phyloP scores from a whole-genome alignment of 1,284 basidiomycete genomes.

The Tilletia setariae region DNA sequence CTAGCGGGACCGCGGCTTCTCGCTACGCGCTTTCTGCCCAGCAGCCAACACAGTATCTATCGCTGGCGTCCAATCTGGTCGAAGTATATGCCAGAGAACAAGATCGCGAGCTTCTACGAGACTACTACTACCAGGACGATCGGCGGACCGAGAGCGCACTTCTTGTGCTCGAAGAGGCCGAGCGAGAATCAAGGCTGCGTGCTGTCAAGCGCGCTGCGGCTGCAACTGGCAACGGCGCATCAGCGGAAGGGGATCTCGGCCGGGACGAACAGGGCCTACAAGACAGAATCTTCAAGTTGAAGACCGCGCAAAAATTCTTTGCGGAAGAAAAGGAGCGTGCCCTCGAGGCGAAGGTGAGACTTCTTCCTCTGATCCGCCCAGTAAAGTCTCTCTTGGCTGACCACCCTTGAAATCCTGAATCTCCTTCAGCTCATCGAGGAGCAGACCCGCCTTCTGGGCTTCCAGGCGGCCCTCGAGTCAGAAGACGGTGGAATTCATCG shows the following conservation, averaged over 20 bases:
- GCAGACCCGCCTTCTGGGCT: constrained; percentile 68
- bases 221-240: constrained; percentile 15
- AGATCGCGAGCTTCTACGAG: constrained; percentile 82
- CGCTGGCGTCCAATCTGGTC: constrained; percentile 43
- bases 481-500: constrained; percentile 65
- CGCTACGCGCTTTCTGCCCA: constrained; percentile 6
- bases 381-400: background rate
- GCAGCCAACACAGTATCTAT: constrained; percentile 26
- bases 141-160: constrained; percentile 84
- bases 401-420: background rate
- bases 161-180: constrained; percentile 71
- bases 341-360: constrained; percentile 80
- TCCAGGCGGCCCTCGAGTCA: constrained; percentile 81
- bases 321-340: constrained; percentile 83
- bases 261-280: constrained; percentile 34
- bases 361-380: background rate
- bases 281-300: constrained; percentile 65
- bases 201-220: constrained; percentile 64
- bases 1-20: background rate
- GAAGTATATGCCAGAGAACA: constrained; percentile 47
- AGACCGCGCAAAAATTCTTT: constrained; percentile 84
- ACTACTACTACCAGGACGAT: constrained; percentile 98
- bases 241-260: constrained; percentile 50
- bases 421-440: constrained; percentile 79
- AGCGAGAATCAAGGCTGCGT: constrained; percentile 16